Percentiles rank a stretch among this genome's conserved stretches.
Conservation (phyloP, 2,329 filamentous ascomycete genomes). For the Grosmannia clavigera region DNA sequence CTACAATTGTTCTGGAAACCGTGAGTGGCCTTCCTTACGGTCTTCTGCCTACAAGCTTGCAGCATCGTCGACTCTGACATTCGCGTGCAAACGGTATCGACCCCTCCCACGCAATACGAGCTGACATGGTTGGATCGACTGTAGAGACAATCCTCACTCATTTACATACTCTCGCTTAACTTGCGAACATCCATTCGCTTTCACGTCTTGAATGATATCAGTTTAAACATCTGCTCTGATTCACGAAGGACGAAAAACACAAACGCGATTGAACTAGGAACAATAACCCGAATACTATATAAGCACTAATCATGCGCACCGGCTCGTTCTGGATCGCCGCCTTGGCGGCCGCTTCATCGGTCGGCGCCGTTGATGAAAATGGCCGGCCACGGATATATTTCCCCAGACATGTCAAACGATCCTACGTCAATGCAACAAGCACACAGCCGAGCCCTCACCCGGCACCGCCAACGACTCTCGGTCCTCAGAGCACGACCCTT, state of each 20-base stretch:
- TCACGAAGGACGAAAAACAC: neutral
- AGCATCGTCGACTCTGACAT: neutral
- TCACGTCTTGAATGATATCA: neutral
- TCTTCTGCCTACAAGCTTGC: neutral
- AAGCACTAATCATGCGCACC: conserved; percentile 30
- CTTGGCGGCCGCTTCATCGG: conserved; percentile 34
- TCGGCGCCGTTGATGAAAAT: conserved; percentile 25
- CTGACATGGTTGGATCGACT: neutral
- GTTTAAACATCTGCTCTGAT: neutral
- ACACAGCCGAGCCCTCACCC: conserved; percentile 18
- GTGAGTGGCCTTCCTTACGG: conserved; percentile 19
- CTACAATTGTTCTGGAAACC: conserved; percentile 34
- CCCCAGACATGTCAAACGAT: conserved; percentile 42
- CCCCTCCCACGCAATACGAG: neutral
- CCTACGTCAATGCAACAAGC: conserved; percentile 31
- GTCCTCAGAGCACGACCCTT: neutral
- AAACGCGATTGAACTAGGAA: neutral
- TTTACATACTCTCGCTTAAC: conserved; percentile 4
- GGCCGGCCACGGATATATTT: conserved; percentile 42
- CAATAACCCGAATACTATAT: neutral
- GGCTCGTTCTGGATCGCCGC: conserved; percentile 36
- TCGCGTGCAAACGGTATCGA: neutral
- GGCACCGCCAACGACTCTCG: conserved; percentile 13
- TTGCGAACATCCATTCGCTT: conserved; percentile 8
- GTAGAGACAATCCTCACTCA: neutral